phyloP scores from a whole-genome alignment of 805 yeast species.

The Starmerella tilneyi region DNA sequence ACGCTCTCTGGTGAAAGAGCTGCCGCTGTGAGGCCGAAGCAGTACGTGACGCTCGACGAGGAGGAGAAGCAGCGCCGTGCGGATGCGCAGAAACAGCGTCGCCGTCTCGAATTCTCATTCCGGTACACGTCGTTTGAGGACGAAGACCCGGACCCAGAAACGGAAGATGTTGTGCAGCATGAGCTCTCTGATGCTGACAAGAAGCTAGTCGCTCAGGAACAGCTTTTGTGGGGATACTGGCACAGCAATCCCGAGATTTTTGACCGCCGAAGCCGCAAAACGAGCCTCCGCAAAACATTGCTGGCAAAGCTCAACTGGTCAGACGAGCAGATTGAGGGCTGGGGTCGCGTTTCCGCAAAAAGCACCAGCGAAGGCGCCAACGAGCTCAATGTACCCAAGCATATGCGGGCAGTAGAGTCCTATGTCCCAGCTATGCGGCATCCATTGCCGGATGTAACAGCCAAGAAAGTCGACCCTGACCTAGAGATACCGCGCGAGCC shows the following conservation, averaged over 20 bases:
- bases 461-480: too few species aligned
- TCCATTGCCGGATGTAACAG: neutral
- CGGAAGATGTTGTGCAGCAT: conserved; percentile 58
- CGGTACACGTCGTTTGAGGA: conserved; percentile 34
- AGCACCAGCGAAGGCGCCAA: neutral
- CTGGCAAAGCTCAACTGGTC: conserved; percentile 55
- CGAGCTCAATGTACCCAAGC: neutral
- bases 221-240: conserved; percentile 16
- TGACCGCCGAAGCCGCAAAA: conserved; percentile 41
- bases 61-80: conserved; percentile 19
- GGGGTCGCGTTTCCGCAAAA: conserved; percentile 50
- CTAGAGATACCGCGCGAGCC: too few species aligned
- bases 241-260: conserved; percentile 40
- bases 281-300: conserved; percentile 43
- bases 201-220: conserved; percentile 38
- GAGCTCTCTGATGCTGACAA: conserved; percentile 35
- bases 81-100: conserved; percentile 10
- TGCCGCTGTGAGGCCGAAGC: neutral
- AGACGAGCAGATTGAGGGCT: conserved; percentile 87
- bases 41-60: conserved; percentile 29
- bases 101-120: conserved; percentile 37
- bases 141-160: conserved; percentile 37
- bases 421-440: conserved; percentile 8
- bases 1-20: conserved; percentile 24
- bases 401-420: conserved; percentile 2